Evolutionary conservation across 164 flowering plant species (phyloP).

Genomic region (Aristolochia californica): DNA sequence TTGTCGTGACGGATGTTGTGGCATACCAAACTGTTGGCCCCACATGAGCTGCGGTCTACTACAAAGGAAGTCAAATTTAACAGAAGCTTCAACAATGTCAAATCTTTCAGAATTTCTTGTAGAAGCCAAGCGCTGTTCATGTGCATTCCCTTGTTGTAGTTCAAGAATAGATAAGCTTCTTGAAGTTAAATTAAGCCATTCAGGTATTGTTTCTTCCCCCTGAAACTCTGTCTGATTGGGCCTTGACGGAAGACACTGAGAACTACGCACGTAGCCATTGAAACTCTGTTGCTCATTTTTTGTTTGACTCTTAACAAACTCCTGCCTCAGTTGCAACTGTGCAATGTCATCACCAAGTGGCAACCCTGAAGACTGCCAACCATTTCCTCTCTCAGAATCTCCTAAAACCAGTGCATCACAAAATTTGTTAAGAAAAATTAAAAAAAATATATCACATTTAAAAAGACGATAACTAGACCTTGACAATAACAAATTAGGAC

Average conservation of each 20-base stretch:
- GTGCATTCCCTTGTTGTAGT: conserved; percentile 30
- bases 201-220: conserved; percentile 29
- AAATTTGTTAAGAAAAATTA: background rate
- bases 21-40: conserved; percentile 29
- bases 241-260: conserved; percentile 26
- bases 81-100: conserved; percentile 22
- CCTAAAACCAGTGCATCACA: conserved; percentile 3
- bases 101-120: conserved; percentile 10
- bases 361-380: conserved; percentile 20
- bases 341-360: conserved; percentile 25
- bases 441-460: background rate
- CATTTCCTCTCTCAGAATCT: conserved; percentile 34
- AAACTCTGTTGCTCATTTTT: conserved; percentile 22
- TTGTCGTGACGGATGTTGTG: conserved; percentile 33
- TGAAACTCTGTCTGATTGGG: conserved; percentile 32
- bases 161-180: conserved; percentile 30
- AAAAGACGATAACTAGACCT: too few relatives aligned
- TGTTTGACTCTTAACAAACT: conserved; percentile 23
- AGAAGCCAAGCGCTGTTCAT: conserved; percentile 3
- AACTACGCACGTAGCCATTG: conserved; percentile 38
- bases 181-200: conserved; percentile 25
- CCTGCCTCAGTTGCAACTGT: conserved; percentile 27
- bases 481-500: background rate
- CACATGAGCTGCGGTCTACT: conserved; percentile 20
- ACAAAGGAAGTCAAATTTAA: conserved; percentile 23